Conservation (phyloP, 2,329 filamentous ascomycete genomes). For the Didymosphaeria variabile region DNA sequence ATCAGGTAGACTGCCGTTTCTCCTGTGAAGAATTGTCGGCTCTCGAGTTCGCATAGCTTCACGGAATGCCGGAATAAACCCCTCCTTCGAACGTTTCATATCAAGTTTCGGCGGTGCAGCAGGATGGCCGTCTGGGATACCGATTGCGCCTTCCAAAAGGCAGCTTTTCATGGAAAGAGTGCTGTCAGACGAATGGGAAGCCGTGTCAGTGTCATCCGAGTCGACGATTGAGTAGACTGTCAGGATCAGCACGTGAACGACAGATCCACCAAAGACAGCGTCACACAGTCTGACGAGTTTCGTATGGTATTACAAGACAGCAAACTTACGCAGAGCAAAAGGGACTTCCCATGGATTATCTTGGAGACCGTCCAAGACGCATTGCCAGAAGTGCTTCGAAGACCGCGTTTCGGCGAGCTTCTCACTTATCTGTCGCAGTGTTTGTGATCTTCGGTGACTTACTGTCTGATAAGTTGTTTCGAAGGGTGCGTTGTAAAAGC, state of each 20-base stretch:
- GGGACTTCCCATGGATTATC: slow-evolving; percentile 46
- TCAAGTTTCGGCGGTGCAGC: slow-evolving; percentile 39
- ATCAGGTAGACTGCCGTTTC: slow-evolving; percentile 39
- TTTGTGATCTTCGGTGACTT: slow-evolving; percentile 49
- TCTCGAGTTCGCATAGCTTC: slow-evolving; percentile 46
- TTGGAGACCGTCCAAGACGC: slow-evolving; percentile 59
- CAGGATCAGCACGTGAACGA: background rate
- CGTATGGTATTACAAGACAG: background rate
- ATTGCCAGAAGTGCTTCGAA: slow-evolving; percentile 57
- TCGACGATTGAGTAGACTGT: slow-evolving; percentile 42
- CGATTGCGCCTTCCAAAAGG: slow-evolving; percentile 44
- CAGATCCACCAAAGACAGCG: background rate
- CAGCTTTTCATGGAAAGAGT: slow-evolving; percentile 39
- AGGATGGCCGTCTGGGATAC: slow-evolving; percentile 41
- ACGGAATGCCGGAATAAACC: slow-evolving; percentile 43
- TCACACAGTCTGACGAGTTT: background rate
- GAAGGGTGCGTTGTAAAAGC: slow-evolving; percentile 45
- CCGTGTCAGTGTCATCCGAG: slow-evolving; percentile 35
- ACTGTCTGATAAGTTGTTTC: slow-evolving; percentile 53
- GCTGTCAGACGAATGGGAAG: slow-evolving; percentile 38
- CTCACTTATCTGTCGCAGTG: slow-evolving; percentile 51
- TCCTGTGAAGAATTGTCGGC: slow-evolving; percentile 35
- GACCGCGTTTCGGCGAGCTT: slow-evolving; percentile 40
- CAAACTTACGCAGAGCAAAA: slow-evolving; percentile 33
- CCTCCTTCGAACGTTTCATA: slow-evolving; percentile 39